These are phyloP conservation scores for Huntiella bhutanensis DNA, from an alignment of 2,329 filamentous ascomycete species.

Conservation along the genomic window DNA sequence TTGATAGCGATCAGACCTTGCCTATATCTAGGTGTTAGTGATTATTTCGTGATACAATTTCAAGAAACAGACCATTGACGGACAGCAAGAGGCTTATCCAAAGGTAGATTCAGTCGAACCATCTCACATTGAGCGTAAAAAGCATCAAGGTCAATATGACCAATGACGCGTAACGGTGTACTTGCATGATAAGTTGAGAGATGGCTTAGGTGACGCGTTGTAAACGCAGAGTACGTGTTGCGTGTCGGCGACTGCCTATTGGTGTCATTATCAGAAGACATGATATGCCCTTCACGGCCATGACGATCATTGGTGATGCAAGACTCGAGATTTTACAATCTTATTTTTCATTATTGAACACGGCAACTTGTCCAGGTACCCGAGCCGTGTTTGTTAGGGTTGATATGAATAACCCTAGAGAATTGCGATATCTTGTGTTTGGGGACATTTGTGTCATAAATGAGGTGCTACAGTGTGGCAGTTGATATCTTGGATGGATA, in stretches of 20 bases:
- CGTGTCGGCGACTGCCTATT: background rate
- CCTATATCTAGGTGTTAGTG: conserved; percentile 25
- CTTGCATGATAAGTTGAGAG: conserved; percentile 51
- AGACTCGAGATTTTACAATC: too few species aligned
- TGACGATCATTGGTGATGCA: too few species aligned
- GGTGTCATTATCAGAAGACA: background rate
- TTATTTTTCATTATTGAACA: too few species aligned
- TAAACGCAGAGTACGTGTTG: conserved; percentile 47
- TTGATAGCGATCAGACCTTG: conserved; percentile 91
- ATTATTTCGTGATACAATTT: background rate
- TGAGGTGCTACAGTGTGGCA: too few species aligned
- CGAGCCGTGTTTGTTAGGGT: too few species aligned
- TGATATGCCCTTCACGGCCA: background rate
- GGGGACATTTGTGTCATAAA: too few species aligned
- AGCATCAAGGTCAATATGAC: conserved; percentile 87
- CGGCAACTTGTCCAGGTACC: too few species aligned
- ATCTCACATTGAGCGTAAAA: conserved; percentile 97
- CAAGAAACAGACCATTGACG: conserved; percentile 57
- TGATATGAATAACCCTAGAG: too few species aligned
- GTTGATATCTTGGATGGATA: too few species aligned
- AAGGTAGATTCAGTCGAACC: conserved; percentile 56
- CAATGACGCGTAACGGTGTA: conserved; percentile 68
- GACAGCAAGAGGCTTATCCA: conserved; percentile 69
- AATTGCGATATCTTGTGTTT: too few species aligned
- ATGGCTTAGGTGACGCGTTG: conserved; percentile 62